Evolutionary conservation across 1,139 yeast genomes (phyloP), one percentile per base, ranked within the genome.

Genomic region (Saccharomyces hybrid): DNA sequence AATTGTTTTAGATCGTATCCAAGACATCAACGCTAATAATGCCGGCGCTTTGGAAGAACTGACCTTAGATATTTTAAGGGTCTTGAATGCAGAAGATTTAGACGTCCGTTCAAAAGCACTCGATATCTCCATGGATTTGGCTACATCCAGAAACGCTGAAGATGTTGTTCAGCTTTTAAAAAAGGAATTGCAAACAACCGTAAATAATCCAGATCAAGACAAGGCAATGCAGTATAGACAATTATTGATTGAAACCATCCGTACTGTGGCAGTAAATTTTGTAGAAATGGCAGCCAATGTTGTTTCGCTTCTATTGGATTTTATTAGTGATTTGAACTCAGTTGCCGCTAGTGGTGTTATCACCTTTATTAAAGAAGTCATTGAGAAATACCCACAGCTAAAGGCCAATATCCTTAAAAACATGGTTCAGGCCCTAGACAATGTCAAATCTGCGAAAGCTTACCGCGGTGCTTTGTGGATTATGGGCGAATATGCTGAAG

Each of bases 391-490:
- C 78, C 97, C 97, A 32, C 82, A 83, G 57, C 78, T 89, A 61
- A 83, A 97, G 68, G 74, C 78, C 50, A 74, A 82, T 27, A 86
- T 91, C 54, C 72, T 95, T 54, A 73, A 75, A 50, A 83, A 87
- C 60, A 79, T 95, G 58, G 74, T 90, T 51, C 69, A 68, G n/a
- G 77, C 90, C 8, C 76, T 95, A 65, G 83, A 83, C 31, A 75
- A 76, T 41, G 84, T 88, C 51, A 87, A 84, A 66, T 85, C 95
- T 58, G 96, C 97, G 6, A 89, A 89, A 66, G 97, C 93, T 19
- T 87, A 84, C 74, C 84, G 98, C 63, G 96, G 97, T 47, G 89
- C 96, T 1, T 76, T 95, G 57, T 95, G 99, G 99, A 85, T 93
- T 52, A 75, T 95, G 65, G 99, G 99, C 71, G 99, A 95, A 72